These are phyloP conservation scores for Penicillium occitanis DNA, from an alignment of 2,329 filamentous ascomycete genomes.

Conservation along the genomic window DNA sequence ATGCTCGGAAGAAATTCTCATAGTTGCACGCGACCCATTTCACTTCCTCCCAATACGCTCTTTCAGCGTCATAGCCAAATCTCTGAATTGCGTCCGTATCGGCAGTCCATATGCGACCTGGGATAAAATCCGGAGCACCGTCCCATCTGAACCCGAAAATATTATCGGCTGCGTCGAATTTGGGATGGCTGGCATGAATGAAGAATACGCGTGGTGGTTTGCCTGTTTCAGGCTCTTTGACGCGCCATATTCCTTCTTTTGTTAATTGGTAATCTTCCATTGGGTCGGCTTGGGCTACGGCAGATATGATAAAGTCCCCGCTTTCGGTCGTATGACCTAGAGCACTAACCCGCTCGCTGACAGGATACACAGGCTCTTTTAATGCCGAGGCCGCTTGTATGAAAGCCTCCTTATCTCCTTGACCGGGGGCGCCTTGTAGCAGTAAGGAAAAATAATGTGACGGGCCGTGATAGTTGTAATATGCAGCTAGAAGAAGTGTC, in stretches of 20 bases:
- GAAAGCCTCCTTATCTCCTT: slow-evolving; percentile 44
- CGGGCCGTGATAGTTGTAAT: slow-evolving; percentile 35
- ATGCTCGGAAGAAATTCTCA: slow-evolving; percentile 36
- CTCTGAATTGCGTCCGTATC: slow-evolving; percentile 34
- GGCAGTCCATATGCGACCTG: slow-evolving; percentile 38
- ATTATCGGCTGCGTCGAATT: slow-evolving; percentile 42
- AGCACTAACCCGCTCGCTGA: slow-evolving; percentile 38
- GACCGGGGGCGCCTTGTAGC: slow-evolving; percentile 40
- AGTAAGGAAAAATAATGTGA: slow-evolving; percentile 42
- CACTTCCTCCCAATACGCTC: slow-evolving; percentile 43
- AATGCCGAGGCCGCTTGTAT: slow-evolving; percentile 37
- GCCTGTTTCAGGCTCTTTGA: slow-evolving; percentile 34
- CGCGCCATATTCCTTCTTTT: slow-evolving; percentile 35
- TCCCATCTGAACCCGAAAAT: slow-evolving; percentile 42
- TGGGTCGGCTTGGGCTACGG: slow-evolving; percentile 42
- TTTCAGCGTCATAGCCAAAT: slow-evolving; percentile 43
- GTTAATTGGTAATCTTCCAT: slow-evolving; percentile 38
- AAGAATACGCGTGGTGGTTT: slow-evolving; percentile 39
- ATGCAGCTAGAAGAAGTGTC: slow-evolving; percentile 38
- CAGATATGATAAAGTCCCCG: slow-evolving; percentile 35
- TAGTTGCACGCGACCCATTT: slow-evolving; percentile 42
- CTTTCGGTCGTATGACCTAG: slow-evolving; percentile 34
- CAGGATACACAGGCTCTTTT: slow-evolving; percentile 36
- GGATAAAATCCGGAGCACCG: slow-evolving; percentile 36
- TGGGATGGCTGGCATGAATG: slow-evolving; percentile 45